Evolutionary conservation across 306 rosid species (phyloP), one percentile per base, ranked within the genome.

Genomic region (Fragaria ananassa): DNA sequence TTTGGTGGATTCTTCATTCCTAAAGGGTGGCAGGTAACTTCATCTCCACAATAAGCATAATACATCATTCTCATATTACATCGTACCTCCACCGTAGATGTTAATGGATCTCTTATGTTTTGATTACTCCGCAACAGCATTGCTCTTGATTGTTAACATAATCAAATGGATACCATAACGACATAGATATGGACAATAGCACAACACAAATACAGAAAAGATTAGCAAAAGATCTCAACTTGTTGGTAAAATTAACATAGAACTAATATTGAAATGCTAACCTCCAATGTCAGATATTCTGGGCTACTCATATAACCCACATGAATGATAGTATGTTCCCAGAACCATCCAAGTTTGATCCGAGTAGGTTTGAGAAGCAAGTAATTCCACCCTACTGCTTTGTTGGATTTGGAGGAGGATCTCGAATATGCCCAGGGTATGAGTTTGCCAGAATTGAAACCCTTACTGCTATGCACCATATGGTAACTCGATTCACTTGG

Each of bases 11-110:
- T 86, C 74, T 60, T 80, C 46, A 89, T 93, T 60, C 98, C 96
- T 4, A 86, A 91, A 83, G 98, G 97, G 71, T 93, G 97, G 98
- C 96, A 89, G 75, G 98, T 93, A 78, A 80, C 84, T 81, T 66
- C 81, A 74, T 70, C 50, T 15, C 3, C 27, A 4, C 25, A 44
- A 1, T 57, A 39, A 25, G 35, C 19, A 3, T 37, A 12, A 7
- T 2, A 23, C 1, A 5, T 1, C 10, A 73, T 13, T 60, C 27
- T 27, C 27, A 27, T 27, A 27, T 27, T 27, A 27, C 27, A 27
- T 50, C n/a, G 0, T 31, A 31, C 35, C 35, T 31, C 35, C 35
- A 31, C 0, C 3, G 35, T 31, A 31, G 35, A 31, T 31, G 35
- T 31, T 31, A 31, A 31, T 31, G 0, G 35, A 31, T 31, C 35